Evolutionary conservation across 345 rosid genomes (phyloP).

Genomic region (Moricandia moricandioides): DNA sequence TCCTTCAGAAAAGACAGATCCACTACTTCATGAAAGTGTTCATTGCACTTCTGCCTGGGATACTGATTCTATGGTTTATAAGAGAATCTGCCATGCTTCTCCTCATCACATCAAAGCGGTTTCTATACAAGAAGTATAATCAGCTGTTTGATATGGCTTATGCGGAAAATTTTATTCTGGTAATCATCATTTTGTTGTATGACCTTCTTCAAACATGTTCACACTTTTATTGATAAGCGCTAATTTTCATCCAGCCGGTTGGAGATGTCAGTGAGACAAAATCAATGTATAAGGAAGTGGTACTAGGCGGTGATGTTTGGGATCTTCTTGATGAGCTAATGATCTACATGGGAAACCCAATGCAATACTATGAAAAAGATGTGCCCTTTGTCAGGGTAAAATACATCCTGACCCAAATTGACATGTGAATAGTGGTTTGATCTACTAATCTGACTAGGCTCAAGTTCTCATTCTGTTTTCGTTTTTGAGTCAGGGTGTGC

Average conservation of each 20-base stretch:
- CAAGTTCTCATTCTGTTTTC: not conserved
- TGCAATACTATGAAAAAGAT: slow-evolving; percentile 82
- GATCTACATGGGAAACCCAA: slow-evolving; percentile 92
- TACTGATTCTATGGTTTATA: slow-evolving; percentile 75
- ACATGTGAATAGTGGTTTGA: not conserved
- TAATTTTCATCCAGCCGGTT: slow-evolving; percentile 65
- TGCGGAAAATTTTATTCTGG: slow-evolving; percentile 91
- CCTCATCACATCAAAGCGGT: slow-evolving; percentile 70
- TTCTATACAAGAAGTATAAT: slow-evolving; percentile 80
- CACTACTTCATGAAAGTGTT: slow-evolving; percentile 88
- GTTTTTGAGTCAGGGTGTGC: slow-evolving; percentile 70
- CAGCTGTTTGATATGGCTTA: slow-evolving; percentile 90
- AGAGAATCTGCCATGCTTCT: slow-evolving; percentile 83
- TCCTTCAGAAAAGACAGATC: slow-evolving; percentile 85
- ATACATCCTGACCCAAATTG: slow-evolving; percentile 9
- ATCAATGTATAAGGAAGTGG: slow-evolving; percentile 90
- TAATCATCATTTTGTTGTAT: slow-evolving; percentile 33
- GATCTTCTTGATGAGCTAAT: slow-evolving; percentile 95
- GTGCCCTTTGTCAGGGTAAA: slow-evolving; percentile 93
- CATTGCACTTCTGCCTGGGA: slow-evolving; percentile 74
- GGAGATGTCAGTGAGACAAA: slow-evolving; percentile 85
- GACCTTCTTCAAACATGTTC: slow-evolving; percentile 24
- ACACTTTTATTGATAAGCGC: slow-evolving; percentile 11
- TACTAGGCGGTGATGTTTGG: slow-evolving; percentile 98
- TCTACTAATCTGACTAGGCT: slow-evolving; percentile 11